Conservation (phyloP, 768 basidiomycete genomes). For the Russula ochroleuca region DNA sequence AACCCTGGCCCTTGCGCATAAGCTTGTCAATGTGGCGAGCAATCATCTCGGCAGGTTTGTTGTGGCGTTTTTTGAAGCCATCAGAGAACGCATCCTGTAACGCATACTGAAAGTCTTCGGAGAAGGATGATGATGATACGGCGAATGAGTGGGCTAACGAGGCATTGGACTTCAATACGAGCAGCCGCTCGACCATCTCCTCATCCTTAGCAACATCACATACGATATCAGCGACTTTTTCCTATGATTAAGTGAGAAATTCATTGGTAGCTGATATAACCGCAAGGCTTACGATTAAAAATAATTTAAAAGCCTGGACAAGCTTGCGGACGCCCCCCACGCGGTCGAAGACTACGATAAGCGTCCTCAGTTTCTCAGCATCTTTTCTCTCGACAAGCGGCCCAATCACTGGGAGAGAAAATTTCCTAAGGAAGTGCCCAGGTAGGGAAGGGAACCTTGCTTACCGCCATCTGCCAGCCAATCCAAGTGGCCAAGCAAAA, state of each 20-base stretch:
- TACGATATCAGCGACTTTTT: conserved; percentile 59
- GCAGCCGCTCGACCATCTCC: conserved; percentile 69
- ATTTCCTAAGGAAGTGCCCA: background rate
- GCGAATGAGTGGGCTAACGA: conserved; percentile 47
- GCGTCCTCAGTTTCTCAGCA: conserved; percentile 40
- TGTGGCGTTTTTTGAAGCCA: conserved; percentile 71
- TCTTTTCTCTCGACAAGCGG: conserved; percentile 48
- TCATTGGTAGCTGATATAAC: background rate
- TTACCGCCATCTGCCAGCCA: conserved; percentile 45
- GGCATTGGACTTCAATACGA: conserved; percentile 59
- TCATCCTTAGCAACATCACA: conserved; percentile 60
- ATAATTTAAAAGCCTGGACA: conserved; percentile 54
- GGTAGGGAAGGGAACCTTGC: conserved; percentile 2
- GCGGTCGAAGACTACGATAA: conserved; percentile 61
- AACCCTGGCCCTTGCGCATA: conserved; percentile 83
- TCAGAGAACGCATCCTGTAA: conserved; percentile 63
- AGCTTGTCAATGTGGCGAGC: conserved; percentile 85
- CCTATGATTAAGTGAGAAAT: conserved; percentile 36
- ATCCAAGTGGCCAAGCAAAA: conserved; percentile 43
- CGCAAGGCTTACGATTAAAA: conserved; percentile 51
- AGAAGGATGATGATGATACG: conserved; percentile 42
- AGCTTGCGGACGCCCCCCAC: conserved; percentile 53
- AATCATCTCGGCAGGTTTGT: conserved; percentile 89
- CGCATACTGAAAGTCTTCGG: conserved; percentile 58
- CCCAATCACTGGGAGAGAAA: conserved; percentile 45